Evolutionary conservation across 2,329 filamentous ascomycete species (phyloP).

Genomic region (Cryphonectria carpinicola): DNA sequence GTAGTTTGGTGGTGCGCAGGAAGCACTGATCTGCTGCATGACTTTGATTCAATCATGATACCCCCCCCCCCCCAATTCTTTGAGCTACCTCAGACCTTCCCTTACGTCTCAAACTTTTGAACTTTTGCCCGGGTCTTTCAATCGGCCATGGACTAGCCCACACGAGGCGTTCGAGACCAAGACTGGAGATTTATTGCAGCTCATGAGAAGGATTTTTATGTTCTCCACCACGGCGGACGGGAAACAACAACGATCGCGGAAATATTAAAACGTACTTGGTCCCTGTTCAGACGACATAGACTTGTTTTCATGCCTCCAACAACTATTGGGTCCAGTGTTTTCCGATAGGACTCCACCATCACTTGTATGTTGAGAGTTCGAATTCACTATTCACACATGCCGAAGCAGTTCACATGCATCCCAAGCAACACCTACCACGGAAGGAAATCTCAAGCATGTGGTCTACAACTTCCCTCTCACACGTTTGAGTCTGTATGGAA

Average conservation of each 20-base stretch:
- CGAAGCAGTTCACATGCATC: neutral
- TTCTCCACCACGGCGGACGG: neutral
- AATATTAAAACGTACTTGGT: too few species aligned
- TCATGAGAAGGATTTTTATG: neutral
- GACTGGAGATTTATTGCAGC: neutral
- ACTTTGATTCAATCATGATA: constrained; percentile 22
- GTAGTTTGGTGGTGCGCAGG: constrained; percentile 34
- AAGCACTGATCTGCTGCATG: neutral
- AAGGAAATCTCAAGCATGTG: neutral
- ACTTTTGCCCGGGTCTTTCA: neutral
- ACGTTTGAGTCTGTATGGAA: neutral
- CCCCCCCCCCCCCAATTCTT: constrained; percentile 2
- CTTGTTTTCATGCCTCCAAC: too few species aligned
- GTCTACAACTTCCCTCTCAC: neutral
- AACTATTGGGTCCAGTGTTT: too few species aligned
- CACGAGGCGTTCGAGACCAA: neutral
- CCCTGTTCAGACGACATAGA: too few species aligned
- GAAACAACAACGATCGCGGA: neutral
- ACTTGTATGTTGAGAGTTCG: too few species aligned
- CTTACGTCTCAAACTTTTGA: neutral
- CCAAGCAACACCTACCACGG: neutral
- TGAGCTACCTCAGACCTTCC: neutral
- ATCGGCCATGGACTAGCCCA: neutral
- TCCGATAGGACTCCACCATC: too few species aligned
- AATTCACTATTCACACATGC: neutral